Conservation (phyloP, 176 grass and related monocot genomes). For the Calamus simplicifolius region DNA sequence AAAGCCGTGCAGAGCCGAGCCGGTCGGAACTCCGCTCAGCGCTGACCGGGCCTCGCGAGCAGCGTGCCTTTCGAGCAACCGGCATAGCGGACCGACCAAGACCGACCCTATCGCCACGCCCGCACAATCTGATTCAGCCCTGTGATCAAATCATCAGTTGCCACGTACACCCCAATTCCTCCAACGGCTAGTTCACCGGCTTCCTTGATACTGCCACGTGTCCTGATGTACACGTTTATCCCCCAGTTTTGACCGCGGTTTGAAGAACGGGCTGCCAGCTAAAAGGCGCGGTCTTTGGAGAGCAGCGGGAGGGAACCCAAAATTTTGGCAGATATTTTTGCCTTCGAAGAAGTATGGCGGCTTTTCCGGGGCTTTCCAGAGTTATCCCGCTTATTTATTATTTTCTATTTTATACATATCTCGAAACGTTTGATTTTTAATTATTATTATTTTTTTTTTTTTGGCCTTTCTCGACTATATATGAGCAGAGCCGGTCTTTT, state of each 20-base stretch:
- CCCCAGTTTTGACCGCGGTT: background rate
- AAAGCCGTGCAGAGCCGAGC: too few species aligned
- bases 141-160: background rate
- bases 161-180: background rate
- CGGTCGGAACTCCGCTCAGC: too few species aligned
- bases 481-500: too few species aligned
- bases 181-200: constrained; percentile 5
- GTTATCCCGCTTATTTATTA: background rate
- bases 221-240: background rate
- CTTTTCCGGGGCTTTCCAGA: constrained; percentile 4
- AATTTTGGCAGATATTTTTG: background rate
- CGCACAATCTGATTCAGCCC: background rate
- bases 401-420: background rate
- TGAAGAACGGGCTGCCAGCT: background rate
- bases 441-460: background rate
- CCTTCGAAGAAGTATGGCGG: background rate
- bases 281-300: background rate
- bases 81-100: background rate
- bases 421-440: background rate
- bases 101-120: constrained; percentile 1
- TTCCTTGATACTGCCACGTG: constrained; percentile 6
- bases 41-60: too few species aligned
- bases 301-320: constrained; percentile 5
- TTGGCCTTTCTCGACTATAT: too few species aligned
- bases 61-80: background rate